Evolutionary conservation across 345 rosid genomes (phyloP).

Genomic region (Combretum micranthum): DNA sequence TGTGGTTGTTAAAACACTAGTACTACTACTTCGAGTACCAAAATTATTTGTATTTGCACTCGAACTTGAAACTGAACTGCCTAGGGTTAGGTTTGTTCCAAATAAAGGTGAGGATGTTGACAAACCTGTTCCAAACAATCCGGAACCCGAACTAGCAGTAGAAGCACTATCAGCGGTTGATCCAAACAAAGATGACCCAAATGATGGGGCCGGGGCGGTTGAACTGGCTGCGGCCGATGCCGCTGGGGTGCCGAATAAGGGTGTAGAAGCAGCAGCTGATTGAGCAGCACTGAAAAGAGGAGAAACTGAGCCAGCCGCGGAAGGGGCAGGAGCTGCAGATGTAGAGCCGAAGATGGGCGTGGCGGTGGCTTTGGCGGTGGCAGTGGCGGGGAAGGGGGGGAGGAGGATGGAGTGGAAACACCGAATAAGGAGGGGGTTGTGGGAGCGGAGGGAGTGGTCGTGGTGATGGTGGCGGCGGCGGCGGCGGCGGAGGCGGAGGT

Average conservation of each 20-base stretch:
- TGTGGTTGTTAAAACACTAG: conserved; percentile 7
- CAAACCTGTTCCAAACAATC: conserved; percentile 15
- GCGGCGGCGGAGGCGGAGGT: conserved; percentile 3
- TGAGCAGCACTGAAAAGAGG: conserved; percentile 6
- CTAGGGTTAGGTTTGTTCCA: conserved; percentile 4
- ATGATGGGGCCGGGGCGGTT: too few species aligned
- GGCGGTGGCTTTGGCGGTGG: not conserved
- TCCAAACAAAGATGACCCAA: conserved; percentile 12
- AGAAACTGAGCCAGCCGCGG: conserved; percentile 21
- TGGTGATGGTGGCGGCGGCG: conserved; percentile 12
- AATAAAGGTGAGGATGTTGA: conserved; percentile 10
- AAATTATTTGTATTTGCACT: conserved; percentile 10
- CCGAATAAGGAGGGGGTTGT: conserved; percentile 16
- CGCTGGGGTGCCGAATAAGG: conserved; percentile 7
- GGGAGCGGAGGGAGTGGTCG: conserved; percentile 21
- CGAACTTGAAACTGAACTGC: conserved; percentile 3
- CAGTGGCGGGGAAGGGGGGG: conserved; percentile 5
- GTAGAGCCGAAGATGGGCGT: conserved; percentile 6
- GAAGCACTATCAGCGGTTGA: not conserved
- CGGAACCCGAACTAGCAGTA: conserved; percentile 4
- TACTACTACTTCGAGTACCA: conserved; percentile 15
- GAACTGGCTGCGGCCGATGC: conserved; percentile 9
- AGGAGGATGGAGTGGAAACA: conserved; percentile 20
- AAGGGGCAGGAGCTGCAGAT: conserved; percentile 9
- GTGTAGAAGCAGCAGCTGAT: conserved; percentile 5